Base-by-base conservation (phyloP, 2,329 filamentous ascomycete species). In the Apiospora hydei region DNA sequence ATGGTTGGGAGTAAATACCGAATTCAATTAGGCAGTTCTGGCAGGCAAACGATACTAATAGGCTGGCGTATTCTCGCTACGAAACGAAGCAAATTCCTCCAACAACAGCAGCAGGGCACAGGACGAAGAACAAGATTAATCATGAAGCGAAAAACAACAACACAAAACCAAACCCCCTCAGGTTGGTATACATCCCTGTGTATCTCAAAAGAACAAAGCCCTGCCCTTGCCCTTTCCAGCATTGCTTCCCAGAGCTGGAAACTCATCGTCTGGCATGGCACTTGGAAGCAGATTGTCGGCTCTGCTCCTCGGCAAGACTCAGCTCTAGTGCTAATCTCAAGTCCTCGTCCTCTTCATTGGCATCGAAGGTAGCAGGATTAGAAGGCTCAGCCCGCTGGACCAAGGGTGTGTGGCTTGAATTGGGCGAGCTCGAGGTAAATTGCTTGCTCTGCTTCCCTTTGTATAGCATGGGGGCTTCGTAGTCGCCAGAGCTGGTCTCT, bases 281-380 rank as follows among this genome's bases (percentile, higher is more conserved):
- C 71, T 57, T 61, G 43, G 43, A 46, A 64, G 71, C 71, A 67
- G 38, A 66, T 24, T 80, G 79, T n/a, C 81, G 78, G 30, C 80
- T 82, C 75, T 85, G 80, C 71, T 88, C 85, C 73, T 91, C 88
- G 57, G 88, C 85, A 75, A 91, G 82, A 75, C 90, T 92, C 30
- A 92, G 81, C 73, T 86, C 85, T 68, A 92, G 79, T 2, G 90
- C 90, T 47, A 91, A 82, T 70, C 90, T 88, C 67, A 92, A 75
- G 75, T 92, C 88, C 16, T 81, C 80, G 30, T 71, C 61, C 41
- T 70, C 5, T 76, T 75, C 24, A 51, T 71, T 10, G 68, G 49
- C 21, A 71, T 67, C 47, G 75, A 78, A 38, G 26, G 46, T 30
- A 10, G 41, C 41, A 11, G n/a, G 2, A 5, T 41, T n/a, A 18